Evolutionary conservation across 2,329 filamentous ascomycete genomes (phyloP), one percentile per base, ranked within the genome.

Genomic region (Nemania diffusa): DNA sequence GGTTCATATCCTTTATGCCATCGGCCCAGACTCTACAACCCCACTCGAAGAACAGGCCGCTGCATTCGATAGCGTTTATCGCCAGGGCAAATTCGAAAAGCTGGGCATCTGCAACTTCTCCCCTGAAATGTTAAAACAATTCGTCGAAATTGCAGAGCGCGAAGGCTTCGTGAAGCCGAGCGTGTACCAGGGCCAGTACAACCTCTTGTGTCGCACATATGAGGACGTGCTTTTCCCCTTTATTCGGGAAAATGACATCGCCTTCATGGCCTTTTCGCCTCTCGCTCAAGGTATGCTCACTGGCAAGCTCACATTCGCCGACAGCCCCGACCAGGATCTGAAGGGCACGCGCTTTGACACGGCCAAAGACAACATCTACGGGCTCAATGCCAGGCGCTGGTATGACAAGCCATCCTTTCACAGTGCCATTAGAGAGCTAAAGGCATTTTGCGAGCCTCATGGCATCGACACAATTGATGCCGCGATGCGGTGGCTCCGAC

Each of bases 381-480:
- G 66, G 6, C 44, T 62, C 8, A 48, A 32, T 5, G 59, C 42
- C 26, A 40, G 65, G 27, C 27, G 42, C 11, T 66, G 62, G 58
- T 70, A 70, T 26, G 65, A 70, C 40, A 70, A 70, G 34, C 62
- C 65, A 2, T 46, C 26, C 2, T 68, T 70, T 46, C 65, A 65
- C 27, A 20, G 57, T 15, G 65, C 65, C 1, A 62, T 68, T 2
- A 46, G 58, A 3, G 9, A 57, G 34, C 26, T 66, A 40, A 52
- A 27, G 22, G 22, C 3, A 9, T 5, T 22, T 2, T 50, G 42
- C 13, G 26, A 32, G 5, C 4, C 40, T 6, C 6, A 44, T 6
- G 40, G 17, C 2, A 5, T 44, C 40, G 5, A 17, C 40, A 44
- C 6, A 4, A 17, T 8, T 5, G 40, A 44, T 7, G 40, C 40